Evolutionary conservation across 2,329 filamentous ascomycete genomes (phyloP), one percentile per base, ranked within the genome.

Genomic region (Diaporthe ampelina): DNA sequence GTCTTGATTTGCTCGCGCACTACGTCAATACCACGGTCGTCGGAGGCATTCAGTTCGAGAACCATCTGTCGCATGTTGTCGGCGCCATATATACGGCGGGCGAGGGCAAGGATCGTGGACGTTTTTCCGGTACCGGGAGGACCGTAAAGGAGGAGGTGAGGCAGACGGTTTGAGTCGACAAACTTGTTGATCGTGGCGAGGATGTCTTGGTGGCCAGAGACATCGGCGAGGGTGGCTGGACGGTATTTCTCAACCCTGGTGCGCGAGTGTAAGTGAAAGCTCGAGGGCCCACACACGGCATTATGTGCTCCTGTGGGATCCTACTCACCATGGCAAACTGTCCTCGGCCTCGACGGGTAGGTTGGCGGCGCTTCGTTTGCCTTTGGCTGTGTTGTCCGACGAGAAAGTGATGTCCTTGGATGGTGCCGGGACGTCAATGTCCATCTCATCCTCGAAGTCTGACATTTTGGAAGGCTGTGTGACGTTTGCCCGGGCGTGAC

Each of bases 1-100:
- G 97, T 99, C 89, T 98, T 99, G 90, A 99, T 99, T 85, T 99
- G 97, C 86, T 99, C 97, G 78, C 95, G 91, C 73, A 99, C 97
- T 2, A 99, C 97, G 78, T 99, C 97, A 83, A 99, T 99, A 81
- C 97, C 97, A 84, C 97, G 91, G 83, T 99, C 97, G 82, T 99
- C 97, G 65, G 95, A 98, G 54, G 97, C 97, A 82, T 99, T 99
- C 77, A 99, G 91, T 85, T 99, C 97, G 45, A 99, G 90, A 24
- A 99, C 97, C 95, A 99, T 98, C 84, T 99, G 97, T 24, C 96
- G 93, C 92, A 98, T 93, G 83, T 98, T 98, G 77, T 94, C 93
- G 74, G 88, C 85, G 70, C 97, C 97, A 81, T 99, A 99, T 84
- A 99, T 98, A 75, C 94, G 92, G 70, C 97, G 91, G 45, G 97